Conservation (phyloP, 2,329 filamentous ascomycete genomes). For the Trichophaea hybrida region DNA sequence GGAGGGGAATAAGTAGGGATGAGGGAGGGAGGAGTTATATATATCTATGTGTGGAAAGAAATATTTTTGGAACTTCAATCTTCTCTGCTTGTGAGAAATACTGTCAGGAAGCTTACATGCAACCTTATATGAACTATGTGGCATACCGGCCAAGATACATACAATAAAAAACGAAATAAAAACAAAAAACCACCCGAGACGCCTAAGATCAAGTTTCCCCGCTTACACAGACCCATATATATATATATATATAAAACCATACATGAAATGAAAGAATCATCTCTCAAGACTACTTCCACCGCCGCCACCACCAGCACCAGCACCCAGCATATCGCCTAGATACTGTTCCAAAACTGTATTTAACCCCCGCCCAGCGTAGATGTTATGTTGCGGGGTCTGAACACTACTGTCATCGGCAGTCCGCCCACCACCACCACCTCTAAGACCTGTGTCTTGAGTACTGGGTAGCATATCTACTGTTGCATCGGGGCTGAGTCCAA, state of each 20-base stretch:
- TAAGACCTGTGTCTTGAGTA: not conserved
- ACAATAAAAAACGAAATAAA: not conserved
- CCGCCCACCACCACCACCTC: not conserved
- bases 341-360: slow-evolving; percentile 16
- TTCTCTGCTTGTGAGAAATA: not conserved
- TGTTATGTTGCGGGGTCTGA: not conserved
- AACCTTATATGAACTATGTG: too few relatives aligned
- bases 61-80: not conserved
- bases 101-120: not conserved
- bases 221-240: not conserved
- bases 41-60: not conserved
- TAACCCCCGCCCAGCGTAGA: slow-evolving; percentile 7
- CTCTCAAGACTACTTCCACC: not conserved
- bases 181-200: not conserved
- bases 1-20: slow-evolving; percentile 1
- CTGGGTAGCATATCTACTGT: not conserved
- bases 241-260: not conserved
- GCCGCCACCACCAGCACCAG: slow-evolving; percentile 3
- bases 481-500: slow-evolving; percentile 1
- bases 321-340: slow-evolving; percentile 9
- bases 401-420: not conserved
- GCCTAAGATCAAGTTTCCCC: not conserved
- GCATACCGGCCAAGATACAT: too few relatives aligned
- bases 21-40: not conserved
- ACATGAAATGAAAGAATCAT: not conserved